Base-by-base conservation (phyloP, 192 early-diverging fungal genomes). In the Coemansia sp. region DNA sequence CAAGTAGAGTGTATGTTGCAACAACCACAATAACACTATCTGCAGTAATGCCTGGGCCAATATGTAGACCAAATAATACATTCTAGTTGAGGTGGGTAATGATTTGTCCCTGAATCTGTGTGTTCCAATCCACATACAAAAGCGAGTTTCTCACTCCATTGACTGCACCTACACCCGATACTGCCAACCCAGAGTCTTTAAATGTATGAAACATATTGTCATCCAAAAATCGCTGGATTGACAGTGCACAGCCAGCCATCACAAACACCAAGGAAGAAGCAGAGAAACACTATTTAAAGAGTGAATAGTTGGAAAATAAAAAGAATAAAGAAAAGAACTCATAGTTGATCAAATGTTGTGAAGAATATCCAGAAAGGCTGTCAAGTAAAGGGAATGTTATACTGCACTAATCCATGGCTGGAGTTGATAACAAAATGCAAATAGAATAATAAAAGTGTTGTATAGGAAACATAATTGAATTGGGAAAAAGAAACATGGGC, bases 61-160 rank as follows among this genome's bases (percentile, higher is more conserved):
- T 29, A 47, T 56, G 57, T 57, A 65, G 70, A 32, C 57, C 64
- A 14, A 24, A 49, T 19, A 69, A 66, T 32, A 59, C 61, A 66
- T 78, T 59, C n/a, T 61, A 32, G 49, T 59, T 69, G 8, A 78
- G 57, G 9, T 61, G 57, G 27, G 55, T 63, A 39, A 78, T 59
- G 38, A 54, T 57, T 48, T 73, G 67, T 0, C 76, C 76, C 2
- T 66, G 66, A 6, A 78, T 64, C 12, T 63, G 60, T 11, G 70
- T 73, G 27, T 73, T 61, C 56, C 73, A 62, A 26, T 78, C 76
- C 13, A 78, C 57, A 18, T 67, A 63, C 4, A 62, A 29, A 50
- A 78, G 65, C 38, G 70, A 69, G 61, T 78, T 78, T 11, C 76
- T 70, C 1, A 26, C 62, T 14, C 59, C 26, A 35, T 78, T 70